These are phyloP conservation scores for Dothideomycetidae sp. DNA, from an alignment of 2,329 filamentous ascomycete species.

Conservation along the genomic window DNA sequence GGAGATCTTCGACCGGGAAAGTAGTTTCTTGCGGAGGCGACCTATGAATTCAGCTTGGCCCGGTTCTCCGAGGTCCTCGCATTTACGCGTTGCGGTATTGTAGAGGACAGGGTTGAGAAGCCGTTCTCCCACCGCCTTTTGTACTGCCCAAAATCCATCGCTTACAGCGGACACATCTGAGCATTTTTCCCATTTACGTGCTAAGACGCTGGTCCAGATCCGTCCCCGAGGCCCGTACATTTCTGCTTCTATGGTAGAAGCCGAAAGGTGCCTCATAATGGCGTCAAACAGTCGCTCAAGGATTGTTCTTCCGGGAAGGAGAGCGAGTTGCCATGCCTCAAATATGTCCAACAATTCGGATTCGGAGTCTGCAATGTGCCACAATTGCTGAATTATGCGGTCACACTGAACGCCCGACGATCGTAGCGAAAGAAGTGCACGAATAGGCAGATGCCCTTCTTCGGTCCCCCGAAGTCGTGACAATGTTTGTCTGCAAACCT, in stretches of 20 bases:
- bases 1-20: neutral
- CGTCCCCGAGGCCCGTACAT: conserved; percentile 2
- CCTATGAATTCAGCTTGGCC: neutral
- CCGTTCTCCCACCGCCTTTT: conserved; percentile 4
- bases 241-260: neutral
- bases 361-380: too few relatives aligned
- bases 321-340: neutral
- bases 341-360: conserved; percentile 2
- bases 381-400: too few relatives aligned
- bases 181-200: neutral
- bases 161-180: neutral
- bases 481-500: too few relatives aligned
- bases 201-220: conserved; percentile 2
- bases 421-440: too few relatives aligned
- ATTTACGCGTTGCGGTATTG: neutral
- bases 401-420: too few relatives aligned
- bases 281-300: neutral
- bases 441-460: too few relatives aligned
- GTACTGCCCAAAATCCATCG: conserved; percentile 3
- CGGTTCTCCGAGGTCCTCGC: neutral
- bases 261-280: neutral
- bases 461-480: too few relatives aligned
- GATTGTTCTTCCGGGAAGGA: neutral
- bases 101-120: conserved; percentile 2
- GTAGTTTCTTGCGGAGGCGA: neutral